Evolutionary conservation across 2,329 filamentous ascomycete genomes (phyloP).

Genomic region (Pestalotiopsis fici): DNA sequence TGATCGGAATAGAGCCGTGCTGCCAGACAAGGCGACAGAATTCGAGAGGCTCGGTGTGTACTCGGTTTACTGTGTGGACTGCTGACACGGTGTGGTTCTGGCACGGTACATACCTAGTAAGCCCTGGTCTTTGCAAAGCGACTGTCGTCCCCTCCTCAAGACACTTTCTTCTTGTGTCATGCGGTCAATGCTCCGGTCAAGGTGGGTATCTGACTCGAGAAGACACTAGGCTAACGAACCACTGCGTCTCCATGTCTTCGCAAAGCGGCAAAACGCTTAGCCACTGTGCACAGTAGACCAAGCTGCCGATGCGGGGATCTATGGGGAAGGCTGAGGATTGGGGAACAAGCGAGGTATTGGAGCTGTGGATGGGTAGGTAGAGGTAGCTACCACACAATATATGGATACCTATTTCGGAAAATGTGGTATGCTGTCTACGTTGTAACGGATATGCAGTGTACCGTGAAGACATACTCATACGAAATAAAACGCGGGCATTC

Average conservation of each 20-base stretch:
- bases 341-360: not conserved
- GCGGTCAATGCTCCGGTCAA: not conserved
- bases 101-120: not conserved
- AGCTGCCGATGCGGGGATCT: not conserved
- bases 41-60: not conserved
- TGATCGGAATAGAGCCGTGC: slow-evolving; percentile 1
- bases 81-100: not conserved
- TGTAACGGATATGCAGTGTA: not conserved
- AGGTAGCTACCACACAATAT: too few species aligned
- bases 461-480: not conserved
- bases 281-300: not conserved
- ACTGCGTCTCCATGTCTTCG: not conserved
- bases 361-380: not conserved
- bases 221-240: not conserved
- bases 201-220: not conserved
- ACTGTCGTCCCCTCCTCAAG: not conserved
- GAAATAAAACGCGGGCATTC: not conserved
- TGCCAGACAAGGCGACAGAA: not conserved
- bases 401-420: not conserved
- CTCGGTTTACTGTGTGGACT: not conserved
- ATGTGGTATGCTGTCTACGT: not conserved
- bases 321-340: not conserved
- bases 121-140: not conserved
- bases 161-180: not conserved
- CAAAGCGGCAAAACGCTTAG: not conserved